A percentile compares a stretch with the other conserved stretches of the same genome.
phyloP scores from a whole-genome alignment of 1,284 basidiomycete species.

The Pseudozyma hubeiensis region DNA sequence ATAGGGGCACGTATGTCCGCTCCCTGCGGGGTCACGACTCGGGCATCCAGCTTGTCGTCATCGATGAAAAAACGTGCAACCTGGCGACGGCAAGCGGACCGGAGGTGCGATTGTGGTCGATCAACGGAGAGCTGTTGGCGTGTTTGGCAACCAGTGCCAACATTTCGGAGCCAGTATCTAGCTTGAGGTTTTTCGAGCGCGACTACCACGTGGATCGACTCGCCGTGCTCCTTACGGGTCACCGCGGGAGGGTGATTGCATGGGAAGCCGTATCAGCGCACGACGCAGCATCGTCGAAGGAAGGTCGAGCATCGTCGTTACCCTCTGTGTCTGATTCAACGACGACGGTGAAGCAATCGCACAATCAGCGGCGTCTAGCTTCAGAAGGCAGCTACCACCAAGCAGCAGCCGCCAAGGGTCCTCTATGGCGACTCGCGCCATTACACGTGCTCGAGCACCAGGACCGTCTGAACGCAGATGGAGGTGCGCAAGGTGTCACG shows the following conservation, averaged over 20 bases:
- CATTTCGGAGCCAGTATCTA: slow-evolving; percentile 72
- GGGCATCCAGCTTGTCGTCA: slow-evolving; percentile 77
- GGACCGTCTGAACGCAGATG: slow-evolving; percentile 31
- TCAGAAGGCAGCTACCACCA: slow-evolving; percentile 9
- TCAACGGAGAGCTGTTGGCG: slow-evolving; percentile 81
- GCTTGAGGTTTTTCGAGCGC: slow-evolving; percentile 82
- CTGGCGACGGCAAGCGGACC: slow-evolving; percentile 81
- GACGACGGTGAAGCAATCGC: slow-evolving; percentile 2
- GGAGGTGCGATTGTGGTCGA: slow-evolving; percentile 80
- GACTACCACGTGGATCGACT: slow-evolving; percentile 70
- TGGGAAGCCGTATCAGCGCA: slow-evolving; percentile 60
- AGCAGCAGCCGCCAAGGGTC: not conserved
- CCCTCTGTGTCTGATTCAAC: slow-evolving; percentile 6
- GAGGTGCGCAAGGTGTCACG: not conserved
- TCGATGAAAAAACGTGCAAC: slow-evolving; percentile 87
- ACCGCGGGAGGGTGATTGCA: slow-evolving; percentile 59
- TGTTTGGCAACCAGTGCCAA: slow-evolving; percentile 73
- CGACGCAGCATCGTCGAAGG: not conserved
- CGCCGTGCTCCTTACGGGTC: slow-evolving; percentile 64
- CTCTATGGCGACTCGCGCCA: slow-evolving; percentile 43
- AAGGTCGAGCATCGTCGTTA: not conserved
- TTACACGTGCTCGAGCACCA: slow-evolving; percentile 56
- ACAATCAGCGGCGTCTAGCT: slow-evolving; percentile 20
- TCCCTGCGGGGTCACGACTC: slow-evolving; percentile 66
- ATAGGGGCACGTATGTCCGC: slow-evolving; percentile 71